phyloP scores from a whole-genome alignment of 2,329 filamentous ascomycete species.

The Colletotrichum sp. region DNA sequence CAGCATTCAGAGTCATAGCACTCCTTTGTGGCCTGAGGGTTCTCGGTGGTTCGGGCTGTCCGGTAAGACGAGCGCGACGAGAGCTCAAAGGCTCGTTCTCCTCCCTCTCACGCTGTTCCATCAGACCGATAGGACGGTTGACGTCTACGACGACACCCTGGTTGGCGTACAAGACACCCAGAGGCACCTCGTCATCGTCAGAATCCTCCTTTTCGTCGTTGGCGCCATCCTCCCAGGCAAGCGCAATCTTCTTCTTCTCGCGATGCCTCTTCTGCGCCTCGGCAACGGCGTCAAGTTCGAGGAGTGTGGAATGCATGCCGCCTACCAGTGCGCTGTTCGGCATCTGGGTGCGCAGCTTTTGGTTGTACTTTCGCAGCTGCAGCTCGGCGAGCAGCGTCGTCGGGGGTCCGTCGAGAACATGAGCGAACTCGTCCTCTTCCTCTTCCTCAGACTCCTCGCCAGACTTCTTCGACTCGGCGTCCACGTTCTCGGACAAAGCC shows the following conservation, averaged over 20 bases:
- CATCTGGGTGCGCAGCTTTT: slow-evolving; percentile 79
- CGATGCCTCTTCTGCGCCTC: slow-evolving; percentile 81
- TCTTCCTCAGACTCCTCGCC: slow-evolving; percentile 38
- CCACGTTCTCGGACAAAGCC: slow-evolving; percentile 26
- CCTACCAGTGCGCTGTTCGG: slow-evolving; percentile 67
- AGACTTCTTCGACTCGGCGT: slow-evolving; percentile 31
- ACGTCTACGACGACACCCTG: slow-evolving; percentile 63
- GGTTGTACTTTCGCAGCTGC: slow-evolving; percentile 87
- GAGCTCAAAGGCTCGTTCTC: slow-evolving; percentile 89
- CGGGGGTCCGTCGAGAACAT: slow-evolving; percentile 68
- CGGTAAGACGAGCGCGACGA: slow-evolving; percentile 76
- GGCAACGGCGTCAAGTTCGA: slow-evolving; percentile 89
- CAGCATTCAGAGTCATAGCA: slow-evolving; percentile 45
- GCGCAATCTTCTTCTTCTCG: slow-evolving; percentile 75
- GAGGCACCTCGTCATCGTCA: slow-evolving; percentile 84
- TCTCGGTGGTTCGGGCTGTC: slow-evolving; percentile 49
- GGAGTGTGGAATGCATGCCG: slow-evolving; percentile 88
- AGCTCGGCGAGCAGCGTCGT: slow-evolving; percentile 93
- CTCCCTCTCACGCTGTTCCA: slow-evolving; percentile 84
- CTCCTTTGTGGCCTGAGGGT: slow-evolving; percentile 45
- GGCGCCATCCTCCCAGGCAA: slow-evolving; percentile 84
- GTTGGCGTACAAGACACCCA: slow-evolving; percentile 78
- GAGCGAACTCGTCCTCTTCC: slow-evolving; percentile 31
- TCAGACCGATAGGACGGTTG: slow-evolving; percentile 72
- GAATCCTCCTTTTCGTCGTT: slow-evolving; percentile 49